Base-by-base conservation (phyloP, 2,329 filamentous ascomycete species). In the Pyrenophora tritici-repentis region DNA sequence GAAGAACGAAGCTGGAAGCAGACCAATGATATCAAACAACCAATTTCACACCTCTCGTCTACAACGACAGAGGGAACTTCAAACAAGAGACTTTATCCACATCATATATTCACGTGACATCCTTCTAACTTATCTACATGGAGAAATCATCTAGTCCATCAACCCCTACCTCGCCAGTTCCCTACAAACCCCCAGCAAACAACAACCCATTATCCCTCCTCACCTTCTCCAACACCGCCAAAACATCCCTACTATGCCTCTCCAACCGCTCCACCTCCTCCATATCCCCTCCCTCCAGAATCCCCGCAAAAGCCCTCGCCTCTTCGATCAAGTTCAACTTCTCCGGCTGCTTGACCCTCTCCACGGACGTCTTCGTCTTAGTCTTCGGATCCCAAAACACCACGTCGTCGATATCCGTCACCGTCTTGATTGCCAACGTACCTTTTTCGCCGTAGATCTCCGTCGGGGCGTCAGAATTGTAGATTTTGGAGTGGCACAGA, bases 361-460 rank as follows among this genome's bases (percentile, higher is more conserved):
- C 74, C 34, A 79, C 57, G 55, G 77, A 73, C 53, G 73, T 65
- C 31, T 58, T 75, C 50, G 63, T 65, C 61, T 80, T 79, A 8
- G 61, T 76, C 66, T 70, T 73, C n/a, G 75, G 71, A 56, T 78
- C 72, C 67, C 68, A 72, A 26, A 75, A 70, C 41, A 64, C 69
- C 31, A 80, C 63, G 18, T 61, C 71, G 36, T 70, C 68, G 39
- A 81, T 76, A 54, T 80, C 78, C 40, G 78, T 77, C 13, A 78
- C 75, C 0, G 61, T 72, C 33, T 78, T 77, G 8, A 77, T 59
- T 3, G 71, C 68, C 14, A 81, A 49, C 33, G 78, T 79, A 2
- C 77, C 78, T 51, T 75, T 77, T 57, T 79, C 74, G 10, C 78
- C 78, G 55, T 77, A 80, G 1, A 81, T 64, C 59, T 81, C 78